Evolutionary conservation across 257 asterid genomes (phyloP).

Genomic region (Ballota nigra): DNA sequence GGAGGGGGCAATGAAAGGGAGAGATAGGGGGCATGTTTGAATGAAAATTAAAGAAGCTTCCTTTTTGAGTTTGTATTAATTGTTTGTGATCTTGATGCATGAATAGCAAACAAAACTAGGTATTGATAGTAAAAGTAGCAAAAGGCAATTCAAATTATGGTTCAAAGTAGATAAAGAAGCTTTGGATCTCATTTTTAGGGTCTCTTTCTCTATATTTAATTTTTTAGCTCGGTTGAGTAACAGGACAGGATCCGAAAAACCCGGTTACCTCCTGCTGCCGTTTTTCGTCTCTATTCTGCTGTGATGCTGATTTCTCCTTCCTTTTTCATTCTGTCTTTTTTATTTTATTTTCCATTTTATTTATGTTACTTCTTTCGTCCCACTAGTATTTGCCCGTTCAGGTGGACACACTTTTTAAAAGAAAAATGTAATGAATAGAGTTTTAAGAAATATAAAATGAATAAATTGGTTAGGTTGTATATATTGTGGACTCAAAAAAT

Average conservation of each 20-base stretch:
- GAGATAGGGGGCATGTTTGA: constrained; percentile 30
- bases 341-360: not conserved
- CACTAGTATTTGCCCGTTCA: too few species aligned
- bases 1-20: constrained; percentile 23
- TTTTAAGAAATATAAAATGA: too few species aligned
- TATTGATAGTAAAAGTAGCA: not conserved
- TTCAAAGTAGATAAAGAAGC: constrained; percentile 4
- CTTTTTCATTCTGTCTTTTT: not conserved
- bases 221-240: not conserved
- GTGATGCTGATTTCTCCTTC: not conserved
- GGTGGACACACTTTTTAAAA: too few species aligned
- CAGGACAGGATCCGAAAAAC: constrained; percentile 42
- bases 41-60: constrained; percentile 24
- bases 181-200: constrained; percentile 20
- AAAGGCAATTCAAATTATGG: not conserved
- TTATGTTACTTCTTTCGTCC: too few species aligned
- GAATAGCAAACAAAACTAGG: constrained; percentile 17
- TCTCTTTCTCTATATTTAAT: not conserved
- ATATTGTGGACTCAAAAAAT: too few species aligned
- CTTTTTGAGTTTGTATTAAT: not conserved
- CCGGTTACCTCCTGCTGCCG: constrained; percentile 27
- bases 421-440: too few species aligned
- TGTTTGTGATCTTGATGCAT: constrained; percentile 3
- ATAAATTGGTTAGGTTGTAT: too few species aligned
- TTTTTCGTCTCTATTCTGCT: constrained; percentile 26